A percentile compares a stretch with the other conserved stretches of the same genome.
Evolutionary conservation across 345 rosid species (phyloP).

Genomic region (Acer negundo): DNA sequence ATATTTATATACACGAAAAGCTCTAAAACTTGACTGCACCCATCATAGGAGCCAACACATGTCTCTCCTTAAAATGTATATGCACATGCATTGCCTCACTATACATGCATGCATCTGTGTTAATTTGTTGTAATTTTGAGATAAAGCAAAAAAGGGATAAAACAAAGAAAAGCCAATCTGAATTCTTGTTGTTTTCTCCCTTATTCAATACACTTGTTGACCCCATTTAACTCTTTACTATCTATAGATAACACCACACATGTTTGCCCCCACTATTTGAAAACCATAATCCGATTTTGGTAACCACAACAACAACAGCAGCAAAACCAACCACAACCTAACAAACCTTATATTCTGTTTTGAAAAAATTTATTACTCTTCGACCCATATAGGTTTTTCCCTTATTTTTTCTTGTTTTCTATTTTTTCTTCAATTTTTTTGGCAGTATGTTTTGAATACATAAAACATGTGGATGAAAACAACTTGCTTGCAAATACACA

Average conservation of each 20-base stretch:
- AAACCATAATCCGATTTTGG: background rate
- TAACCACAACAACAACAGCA: too few species aligned
- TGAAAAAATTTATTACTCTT: too few species aligned
- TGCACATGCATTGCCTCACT: background rate
- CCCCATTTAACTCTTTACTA: background rate
- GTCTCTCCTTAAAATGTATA: background rate
- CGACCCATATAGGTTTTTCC: too few species aligned
- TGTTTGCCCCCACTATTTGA: too few species aligned
- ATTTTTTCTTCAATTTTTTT: too few species aligned
- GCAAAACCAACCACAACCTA: too few species aligned
- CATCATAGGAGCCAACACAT: background rate
- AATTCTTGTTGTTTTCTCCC: background rate
- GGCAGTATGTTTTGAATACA: too few species aligned
- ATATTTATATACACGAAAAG: background rate
- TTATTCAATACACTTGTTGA: background rate
- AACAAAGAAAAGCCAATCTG: slow-evolving; percentile 5
- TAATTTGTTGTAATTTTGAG: background rate
- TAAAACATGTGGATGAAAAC: too few species aligned
- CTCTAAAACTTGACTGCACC: background rate
- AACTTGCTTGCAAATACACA: too few species aligned
- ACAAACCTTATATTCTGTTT: too few species aligned
- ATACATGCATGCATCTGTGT: background rate
- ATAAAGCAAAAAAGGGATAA: background rate
- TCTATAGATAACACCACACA: too few species aligned
- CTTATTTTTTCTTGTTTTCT: too few species aligned